Evolutionary conservation across 306 rosid genomes (phyloP).

Genomic region (Trichosanthes cucumerina): DNA sequence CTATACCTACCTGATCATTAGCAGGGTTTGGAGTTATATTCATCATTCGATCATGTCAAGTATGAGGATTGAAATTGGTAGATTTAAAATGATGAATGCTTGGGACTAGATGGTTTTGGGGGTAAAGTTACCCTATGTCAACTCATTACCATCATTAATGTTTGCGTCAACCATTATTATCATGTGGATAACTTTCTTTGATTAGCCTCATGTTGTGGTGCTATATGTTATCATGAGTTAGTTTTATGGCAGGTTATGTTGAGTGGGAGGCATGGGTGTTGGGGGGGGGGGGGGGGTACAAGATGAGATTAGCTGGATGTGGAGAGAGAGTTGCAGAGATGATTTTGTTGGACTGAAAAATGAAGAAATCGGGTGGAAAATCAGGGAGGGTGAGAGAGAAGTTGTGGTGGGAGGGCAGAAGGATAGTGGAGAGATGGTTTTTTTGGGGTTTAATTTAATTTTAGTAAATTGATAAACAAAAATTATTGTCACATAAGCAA

Average conservation of each 20-base stretch:
- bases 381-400: too few relatives aligned
- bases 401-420: too few relatives aligned
- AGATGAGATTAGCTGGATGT: too few relatives aligned
- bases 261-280: too few relatives aligned
- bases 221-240: too few relatives aligned
- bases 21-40: not conserved
- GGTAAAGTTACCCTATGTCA: not conserved
- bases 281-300: too few relatives aligned
- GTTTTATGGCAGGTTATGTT: too few relatives aligned
- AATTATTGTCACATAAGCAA: not conserved
- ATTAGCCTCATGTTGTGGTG: too few relatives aligned
- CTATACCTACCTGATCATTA: not conserved
- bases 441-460: not conserved
- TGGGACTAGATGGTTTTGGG: not conserved
- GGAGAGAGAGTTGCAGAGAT: too few relatives aligned
- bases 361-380: too few relatives aligned
- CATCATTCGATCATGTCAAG: not conserved
- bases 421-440: not conserved
- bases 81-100: not conserved
- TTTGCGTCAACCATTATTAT: not conserved
- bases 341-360: too few relatives aligned
- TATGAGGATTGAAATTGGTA: not conserved
- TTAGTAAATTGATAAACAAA: not conserved
- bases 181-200: too few relatives aligned
- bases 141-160: not conserved